phyloP scores from a whole-genome alignment of 495 filamentous ascomycete species.

The Neurospora sp. region DNA sequence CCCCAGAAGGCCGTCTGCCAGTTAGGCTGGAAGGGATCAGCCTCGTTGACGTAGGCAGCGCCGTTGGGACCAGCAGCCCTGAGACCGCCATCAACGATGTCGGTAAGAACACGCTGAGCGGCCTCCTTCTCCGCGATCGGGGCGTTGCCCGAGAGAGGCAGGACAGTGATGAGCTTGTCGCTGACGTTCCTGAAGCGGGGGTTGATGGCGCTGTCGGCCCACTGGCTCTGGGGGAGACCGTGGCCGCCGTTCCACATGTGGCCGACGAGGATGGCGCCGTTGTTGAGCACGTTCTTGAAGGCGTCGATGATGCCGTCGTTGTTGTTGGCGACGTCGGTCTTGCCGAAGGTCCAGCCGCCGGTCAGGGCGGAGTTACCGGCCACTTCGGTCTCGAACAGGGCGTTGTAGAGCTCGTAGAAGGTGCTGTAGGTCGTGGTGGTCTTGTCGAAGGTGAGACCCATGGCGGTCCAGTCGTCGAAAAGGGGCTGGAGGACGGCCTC shows the following conservation, averaged over 20 bases:
- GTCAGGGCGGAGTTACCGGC: constrained; percentile 34
- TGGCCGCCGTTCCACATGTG: constrained; percentile 41
- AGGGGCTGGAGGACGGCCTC: constrained; percentile 34
- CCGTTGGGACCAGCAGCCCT: constrained; percentile 32
- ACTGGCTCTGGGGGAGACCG: constrained; percentile 20
- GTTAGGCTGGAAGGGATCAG: constrained; percentile 44
- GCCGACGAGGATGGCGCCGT: constrained; percentile 33
- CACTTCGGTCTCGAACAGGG: constrained; percentile 36
- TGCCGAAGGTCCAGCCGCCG: constrained; percentile 36
- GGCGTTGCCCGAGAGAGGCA: constrained; percentile 22
- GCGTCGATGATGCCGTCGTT: constrained; percentile 30
- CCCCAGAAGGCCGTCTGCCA: constrained; percentile 50
- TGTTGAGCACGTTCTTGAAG: constrained; percentile 26
- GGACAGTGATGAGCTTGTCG: constrained; percentile 38
- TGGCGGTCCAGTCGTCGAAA: constrained; percentile 30
- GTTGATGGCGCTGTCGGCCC: constrained; percentile 27
- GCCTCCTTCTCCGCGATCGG: constrained; percentile 28
- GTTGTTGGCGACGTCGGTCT: constrained; percentile 31
- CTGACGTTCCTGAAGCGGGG: constrained; percentile 35
- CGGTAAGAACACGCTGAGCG: constrained; percentile 28
- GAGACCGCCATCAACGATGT: constrained; percentile 36
- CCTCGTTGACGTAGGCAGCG: constrained; percentile 37
- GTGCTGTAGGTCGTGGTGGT: constrained; percentile 25
- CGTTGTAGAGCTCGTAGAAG: constrained; percentile 37
- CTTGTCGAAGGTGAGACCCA: constrained; percentile 27